Conservation (phyloP, 768 basidiomycete genomes). For the Grammothele lineata region DNA sequence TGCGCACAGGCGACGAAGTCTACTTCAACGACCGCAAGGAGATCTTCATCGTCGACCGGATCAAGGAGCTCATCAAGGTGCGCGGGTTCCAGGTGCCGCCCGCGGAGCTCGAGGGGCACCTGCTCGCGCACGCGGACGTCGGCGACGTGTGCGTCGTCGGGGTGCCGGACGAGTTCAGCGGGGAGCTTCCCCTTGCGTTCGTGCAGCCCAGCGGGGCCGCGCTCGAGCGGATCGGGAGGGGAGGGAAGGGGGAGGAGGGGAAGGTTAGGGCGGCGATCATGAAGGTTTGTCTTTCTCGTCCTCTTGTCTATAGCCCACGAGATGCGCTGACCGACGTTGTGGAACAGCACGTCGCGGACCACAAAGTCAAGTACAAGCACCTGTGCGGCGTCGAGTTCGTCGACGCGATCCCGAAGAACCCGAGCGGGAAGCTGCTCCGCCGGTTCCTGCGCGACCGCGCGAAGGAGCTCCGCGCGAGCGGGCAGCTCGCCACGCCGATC, state of each 20-base stretch:
- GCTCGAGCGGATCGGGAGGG: constrained; percentile 30
- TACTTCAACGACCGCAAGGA: constrained; percentile 56
- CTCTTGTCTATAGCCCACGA: too few relatives aligned
- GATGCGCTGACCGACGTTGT: not conserved
- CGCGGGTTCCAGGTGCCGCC: constrained; percentile 40
- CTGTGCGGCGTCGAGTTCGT: constrained; percentile 36
- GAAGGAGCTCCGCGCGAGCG: constrained; percentile 18
- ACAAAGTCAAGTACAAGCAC: constrained; percentile 33
- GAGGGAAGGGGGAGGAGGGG: constrained; percentile 30
- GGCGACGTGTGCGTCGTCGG: constrained; percentile 41
- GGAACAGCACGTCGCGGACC: constrained; percentile 26
- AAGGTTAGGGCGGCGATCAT: constrained; percentile 42
- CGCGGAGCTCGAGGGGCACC: constrained; percentile 33
- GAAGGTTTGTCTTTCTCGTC: constrained; percentile 42
- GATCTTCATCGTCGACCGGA: constrained; percentile 65
- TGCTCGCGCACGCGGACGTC: constrained; percentile 43
- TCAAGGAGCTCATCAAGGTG: constrained; percentile 78
- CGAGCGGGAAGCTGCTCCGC: constrained; percentile 30
- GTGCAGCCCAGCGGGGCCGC: constrained; percentile 46
- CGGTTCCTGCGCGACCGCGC: constrained; percentile 26
- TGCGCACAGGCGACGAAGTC: constrained; percentile 71
- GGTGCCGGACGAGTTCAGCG: constrained; percentile 67
- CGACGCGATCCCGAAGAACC: constrained; percentile 31
- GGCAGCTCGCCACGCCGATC: not conserved
- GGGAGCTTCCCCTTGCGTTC: constrained; percentile 71